phyloP scores from a whole-genome alignment of 306 rosid species.

The Morella rubra region DNA sequence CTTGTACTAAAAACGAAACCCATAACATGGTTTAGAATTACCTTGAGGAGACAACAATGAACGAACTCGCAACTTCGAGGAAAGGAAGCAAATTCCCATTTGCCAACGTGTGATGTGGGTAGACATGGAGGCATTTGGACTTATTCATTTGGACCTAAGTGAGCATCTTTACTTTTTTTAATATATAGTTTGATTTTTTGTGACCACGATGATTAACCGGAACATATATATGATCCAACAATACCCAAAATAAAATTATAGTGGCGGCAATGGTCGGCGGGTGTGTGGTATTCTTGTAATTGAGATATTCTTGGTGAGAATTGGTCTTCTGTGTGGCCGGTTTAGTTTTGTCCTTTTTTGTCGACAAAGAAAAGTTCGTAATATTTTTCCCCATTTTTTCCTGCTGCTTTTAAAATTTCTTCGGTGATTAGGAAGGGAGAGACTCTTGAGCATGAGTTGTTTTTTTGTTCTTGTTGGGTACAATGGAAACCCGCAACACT shows the following conservation, averaged over 20 bases:
- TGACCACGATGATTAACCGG: constrained; percentile 5
- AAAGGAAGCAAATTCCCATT: constrained; percentile 3
- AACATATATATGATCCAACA: background rate
- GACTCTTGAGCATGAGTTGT: no score
- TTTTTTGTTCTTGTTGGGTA: no score
- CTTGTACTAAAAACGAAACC: background rate
- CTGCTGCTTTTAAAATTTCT: no score
- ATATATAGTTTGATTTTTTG: background rate
- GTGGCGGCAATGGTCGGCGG: background rate
- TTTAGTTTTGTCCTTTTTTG: background rate
- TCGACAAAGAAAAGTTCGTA: background rate
- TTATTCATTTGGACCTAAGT: constrained; percentile 14
- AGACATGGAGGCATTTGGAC: constrained; percentile 8
- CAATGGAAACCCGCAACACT: no score
- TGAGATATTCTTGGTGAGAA: background rate
- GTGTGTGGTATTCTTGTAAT: background rate
- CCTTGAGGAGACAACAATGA: constrained; percentile 1
- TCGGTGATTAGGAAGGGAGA: no score
- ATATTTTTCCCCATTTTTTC: background rate
- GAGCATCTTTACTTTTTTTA: no score
- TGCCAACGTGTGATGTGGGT: constrained; percentile 27
- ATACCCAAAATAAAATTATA: background rate
- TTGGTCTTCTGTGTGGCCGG: background rate
- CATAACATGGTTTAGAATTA: background rate
- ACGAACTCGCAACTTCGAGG: constrained; percentile 2